These are phyloP conservation scores for Scedosporium aurantiacum DNA, from an alignment of 2,329 filamentous ascomycete species.

Conservation along the genomic window DNA sequence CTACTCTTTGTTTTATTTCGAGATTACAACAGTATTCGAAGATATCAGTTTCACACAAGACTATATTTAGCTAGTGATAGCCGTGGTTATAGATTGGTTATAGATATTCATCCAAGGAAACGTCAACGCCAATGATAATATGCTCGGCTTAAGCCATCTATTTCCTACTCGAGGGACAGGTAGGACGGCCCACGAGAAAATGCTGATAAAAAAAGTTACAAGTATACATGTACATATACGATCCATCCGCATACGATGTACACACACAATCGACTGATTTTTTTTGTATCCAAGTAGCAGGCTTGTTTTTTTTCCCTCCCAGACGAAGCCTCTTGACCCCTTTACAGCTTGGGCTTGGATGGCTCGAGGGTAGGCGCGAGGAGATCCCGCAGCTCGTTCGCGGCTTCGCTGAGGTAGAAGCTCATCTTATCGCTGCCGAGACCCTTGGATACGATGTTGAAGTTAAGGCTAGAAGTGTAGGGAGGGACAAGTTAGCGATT, in stretches of 20 bases:
- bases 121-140: background rate
- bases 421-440: slow-evolving; percentile 88
- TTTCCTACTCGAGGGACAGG: background rate
- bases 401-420: slow-evolving; percentile 90
- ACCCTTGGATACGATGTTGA: slow-evolving; percentile 93
- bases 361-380: slow-evolving; percentile 68
- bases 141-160: background rate
- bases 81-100: too few species aligned
- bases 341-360: slow-evolving; percentile 79
- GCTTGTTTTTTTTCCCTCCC: background rate
- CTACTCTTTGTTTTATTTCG: too few species aligned
- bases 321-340: background rate
- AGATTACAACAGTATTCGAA: too few species aligned
- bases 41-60: too few species aligned
- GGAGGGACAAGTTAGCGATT: background rate
- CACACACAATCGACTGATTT: background rate
- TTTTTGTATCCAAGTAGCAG: background rate
- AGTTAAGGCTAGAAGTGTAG: slow-evolving; percentile 60
- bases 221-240: background rate
- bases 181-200: too few species aligned
- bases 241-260: background rate
- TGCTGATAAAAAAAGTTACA: background rate
- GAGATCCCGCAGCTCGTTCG: slow-evolving; percentile 77
- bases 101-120: too few species aligned
- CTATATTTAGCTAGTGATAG: too few species aligned